Evolutionary conservation across 371 early-diverging fungal genomes (phyloP).

Genomic region (Apophysomyces sp.): DNA sequence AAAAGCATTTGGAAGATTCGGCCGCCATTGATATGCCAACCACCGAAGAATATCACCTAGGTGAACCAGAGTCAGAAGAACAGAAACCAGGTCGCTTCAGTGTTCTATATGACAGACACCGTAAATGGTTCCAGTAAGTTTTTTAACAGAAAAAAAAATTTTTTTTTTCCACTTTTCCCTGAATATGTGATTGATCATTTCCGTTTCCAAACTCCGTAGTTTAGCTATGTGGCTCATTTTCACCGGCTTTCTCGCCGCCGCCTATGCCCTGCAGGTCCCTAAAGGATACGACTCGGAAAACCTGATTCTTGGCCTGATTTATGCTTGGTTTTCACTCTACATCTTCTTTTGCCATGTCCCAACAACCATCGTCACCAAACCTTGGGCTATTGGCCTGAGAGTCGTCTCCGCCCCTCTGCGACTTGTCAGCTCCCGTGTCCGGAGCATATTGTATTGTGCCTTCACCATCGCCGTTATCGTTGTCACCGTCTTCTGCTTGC

Average conservation of each 20-base stretch:
- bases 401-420: slow-evolving; percentile 2
- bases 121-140: slow-evolving; percentile 23
- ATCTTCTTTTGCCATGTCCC: slow-evolving; percentile 11
- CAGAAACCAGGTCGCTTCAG: neutral
- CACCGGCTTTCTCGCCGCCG: slow-evolving; percentile 39
- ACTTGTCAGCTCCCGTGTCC: neutral
- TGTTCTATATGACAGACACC: slow-evolving; percentile 12
- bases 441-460: slow-evolving; percentile 6
- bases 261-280: slow-evolving; percentile 41
- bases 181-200: too few species aligned
- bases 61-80: neutral
- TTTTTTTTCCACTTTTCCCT: neutral
- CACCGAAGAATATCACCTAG: neutral
- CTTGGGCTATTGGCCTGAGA: neutral
- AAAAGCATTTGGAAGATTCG: neutral
- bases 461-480: slow-evolving; percentile 43
- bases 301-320: slow-evolving; percentile 33
- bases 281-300: slow-evolving; percentile 39
- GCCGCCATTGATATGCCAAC: neutral
- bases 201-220: slow-evolving; percentile 39
- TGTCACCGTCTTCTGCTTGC: slow-evolving; percentile 52
- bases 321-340: slow-evolving; percentile 24
- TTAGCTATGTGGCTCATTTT: slow-evolving; percentile 36
- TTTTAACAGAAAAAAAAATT: neutral
- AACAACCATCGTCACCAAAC: slow-evolving; percentile 10